Evolutionary conservation across 192 early-diverging fungal genomes (phyloP).

Genomic region (Entophlyctis helioformis): DNA sequence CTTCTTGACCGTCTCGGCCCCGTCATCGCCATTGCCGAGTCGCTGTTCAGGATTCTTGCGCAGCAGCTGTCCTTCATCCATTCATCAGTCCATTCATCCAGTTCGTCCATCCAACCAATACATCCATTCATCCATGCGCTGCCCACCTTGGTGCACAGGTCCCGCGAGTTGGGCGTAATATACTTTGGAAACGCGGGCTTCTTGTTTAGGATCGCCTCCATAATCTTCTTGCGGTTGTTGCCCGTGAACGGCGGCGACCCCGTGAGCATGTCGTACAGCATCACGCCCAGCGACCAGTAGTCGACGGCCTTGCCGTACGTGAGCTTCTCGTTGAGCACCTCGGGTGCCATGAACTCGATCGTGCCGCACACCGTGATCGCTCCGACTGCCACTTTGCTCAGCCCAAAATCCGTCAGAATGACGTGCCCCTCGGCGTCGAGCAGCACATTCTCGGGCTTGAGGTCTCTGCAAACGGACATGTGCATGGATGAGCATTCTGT

Average conservation of each 20-base stretch:
- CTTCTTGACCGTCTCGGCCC: conserved; percentile 42
- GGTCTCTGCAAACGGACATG: no score
- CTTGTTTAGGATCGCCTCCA: conserved; percentile 73
- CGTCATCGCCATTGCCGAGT: conserved; percentile 24
- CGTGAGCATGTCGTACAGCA: conserved; percentile 87
- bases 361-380: conserved; percentile 65
- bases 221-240: conserved; percentile 66
- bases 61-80: conserved; percentile 41
- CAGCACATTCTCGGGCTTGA: conserved; percentile 44
- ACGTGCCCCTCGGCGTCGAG: conserved; percentile 67
- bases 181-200: conserved; percentile 71
- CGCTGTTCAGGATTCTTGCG: conserved; percentile 47
- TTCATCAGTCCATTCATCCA: no score
- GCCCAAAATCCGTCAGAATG: conserved; percentile 87
- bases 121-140: no score
- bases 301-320: conserved; percentile 54
- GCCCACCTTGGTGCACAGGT: conserved; percentile 54
- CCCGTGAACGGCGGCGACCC: conserved; percentile 65
- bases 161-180: conserved; percentile 64
- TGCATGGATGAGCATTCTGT: no score
- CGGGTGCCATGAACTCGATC: conserved; percentile 64
- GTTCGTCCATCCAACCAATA: no score
- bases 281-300: conserved; percentile 83
- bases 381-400: conserved; percentile 62
- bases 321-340: conserved; percentile 20